phyloP scores from a whole-genome alignment of 2,329 filamentous ascomycete species.

The Neoascochyta sp. region DNA sequence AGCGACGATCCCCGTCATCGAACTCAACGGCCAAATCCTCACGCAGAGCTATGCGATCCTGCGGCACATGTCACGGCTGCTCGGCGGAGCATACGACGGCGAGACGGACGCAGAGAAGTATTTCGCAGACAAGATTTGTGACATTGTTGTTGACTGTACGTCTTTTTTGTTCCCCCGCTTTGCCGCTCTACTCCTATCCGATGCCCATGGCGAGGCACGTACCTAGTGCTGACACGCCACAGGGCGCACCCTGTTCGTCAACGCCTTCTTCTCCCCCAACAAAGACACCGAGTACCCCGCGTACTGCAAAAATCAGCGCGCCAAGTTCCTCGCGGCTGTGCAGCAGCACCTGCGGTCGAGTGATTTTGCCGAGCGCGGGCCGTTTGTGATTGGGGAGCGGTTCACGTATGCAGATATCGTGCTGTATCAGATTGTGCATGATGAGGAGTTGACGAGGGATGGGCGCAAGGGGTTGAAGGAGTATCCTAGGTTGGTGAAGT shows the following conservation, averaged over 20 bases:
- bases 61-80: conserved; percentile 23
- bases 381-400: conserved; percentile 24
- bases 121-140: conserved; percentile 30
- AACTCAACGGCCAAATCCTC: conserved; percentile 27
- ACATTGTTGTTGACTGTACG: conserved; percentile 28
- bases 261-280: conserved; percentile 24
- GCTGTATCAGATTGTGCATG: conserved; percentile 18
- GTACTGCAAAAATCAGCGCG: conserved; percentile 18
- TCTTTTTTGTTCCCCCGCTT: neutral
- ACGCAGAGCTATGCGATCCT: conserved; percentile 34
- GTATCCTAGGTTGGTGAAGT: neutral
- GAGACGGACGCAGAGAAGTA: conserved; percentile 31
- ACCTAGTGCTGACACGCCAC: neutral
- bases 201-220: neutral
- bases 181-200: no score
- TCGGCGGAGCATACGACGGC: conserved; percentile 26
- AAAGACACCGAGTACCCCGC: conserved; percentile 22
- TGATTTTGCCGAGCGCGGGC: conserved; percentile 9
- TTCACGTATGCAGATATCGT: conserved; percentile 21
- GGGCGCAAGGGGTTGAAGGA: conserved; percentile 3
- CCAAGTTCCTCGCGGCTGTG: conserved; percentile 10
- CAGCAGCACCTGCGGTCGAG: conserved; percentile 1
- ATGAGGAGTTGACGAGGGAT: conserved; percentile 26
- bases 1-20: conserved; percentile 22
- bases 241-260: conserved; percentile 31